Evolutionary conservation across 2,329 filamentous ascomycete genomes (phyloP).

Genomic region (Huntiella decipiens): DNA sequence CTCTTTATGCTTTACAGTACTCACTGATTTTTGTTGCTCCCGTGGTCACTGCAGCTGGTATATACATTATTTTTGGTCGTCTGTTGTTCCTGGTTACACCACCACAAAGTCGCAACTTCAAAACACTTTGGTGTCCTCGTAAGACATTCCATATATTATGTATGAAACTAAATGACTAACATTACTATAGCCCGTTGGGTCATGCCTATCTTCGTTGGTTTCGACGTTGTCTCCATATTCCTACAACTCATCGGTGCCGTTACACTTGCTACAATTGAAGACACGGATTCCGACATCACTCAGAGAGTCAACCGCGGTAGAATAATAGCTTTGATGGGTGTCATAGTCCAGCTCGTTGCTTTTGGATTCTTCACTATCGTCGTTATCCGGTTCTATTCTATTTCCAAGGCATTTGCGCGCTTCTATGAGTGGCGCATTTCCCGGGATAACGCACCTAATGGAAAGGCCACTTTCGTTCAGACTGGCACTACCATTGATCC

Average conservation of each 20-base stretch:
- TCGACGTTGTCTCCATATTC: conserved; percentile 20
- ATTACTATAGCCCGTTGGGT: conserved; percentile 3
- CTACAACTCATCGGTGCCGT: conserved; percentile 23
- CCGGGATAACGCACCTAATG: not conserved
- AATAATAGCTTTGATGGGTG: conserved; percentile 21
- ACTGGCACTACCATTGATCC: conserved; percentile 15
- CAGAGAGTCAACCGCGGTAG: conserved; percentile 18
- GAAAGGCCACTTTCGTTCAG: conserved; percentile 12
- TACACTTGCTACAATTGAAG: conserved; percentile 21
- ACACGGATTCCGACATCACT: conserved; percentile 17
- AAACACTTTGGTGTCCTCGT: conserved; percentile 6
- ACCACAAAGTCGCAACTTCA: conserved; percentile 1
- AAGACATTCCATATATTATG: not conserved
- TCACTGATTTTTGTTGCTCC: conserved; percentile 14
- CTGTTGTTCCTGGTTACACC: conserved; percentile 6
- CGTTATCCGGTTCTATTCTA: conserved; percentile 28
- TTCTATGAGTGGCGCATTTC: conserved; percentile 1
- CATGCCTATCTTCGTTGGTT: conserved; percentile 23
- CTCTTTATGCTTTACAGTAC: conserved; percentile 14
- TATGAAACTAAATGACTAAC: not conserved
- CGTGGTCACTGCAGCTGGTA: conserved; percentile 15
- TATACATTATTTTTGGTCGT: conserved; percentile 14
- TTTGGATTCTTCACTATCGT: conserved; percentile 28
- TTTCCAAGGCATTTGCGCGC: conserved; percentile 14
- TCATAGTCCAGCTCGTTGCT: conserved; percentile 21